Percentiles rank a stretch among this genome's conserved stretches.
These are phyloP conservation scores for Gloeophyllum trabeum DNA, from an alignment of 768 basidiomycete species.

Conservation along the genomic window DNA sequence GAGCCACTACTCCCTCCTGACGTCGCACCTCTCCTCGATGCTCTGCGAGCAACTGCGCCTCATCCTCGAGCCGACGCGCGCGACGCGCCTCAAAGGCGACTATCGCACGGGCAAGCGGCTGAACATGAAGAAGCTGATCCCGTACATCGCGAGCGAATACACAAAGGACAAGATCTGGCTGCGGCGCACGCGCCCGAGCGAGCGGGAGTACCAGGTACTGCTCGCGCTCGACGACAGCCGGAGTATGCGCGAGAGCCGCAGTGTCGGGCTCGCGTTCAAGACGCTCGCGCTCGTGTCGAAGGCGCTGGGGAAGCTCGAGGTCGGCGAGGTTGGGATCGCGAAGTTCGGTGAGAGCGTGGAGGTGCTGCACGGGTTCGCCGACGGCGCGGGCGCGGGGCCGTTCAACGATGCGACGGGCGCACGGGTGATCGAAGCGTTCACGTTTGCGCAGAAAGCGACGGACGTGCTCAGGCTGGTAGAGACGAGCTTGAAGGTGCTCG, in stretches of 20 bases:
- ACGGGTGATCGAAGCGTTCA: slow-evolving; percentile 74
- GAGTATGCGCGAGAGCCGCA: slow-evolving; percentile 91
- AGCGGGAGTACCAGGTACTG: slow-evolving; percentile 91
- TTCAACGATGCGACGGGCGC: slow-evolving; percentile 75
- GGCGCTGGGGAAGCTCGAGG: slow-evolving; percentile 84
- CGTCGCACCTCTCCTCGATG: slow-evolving; percentile 80
- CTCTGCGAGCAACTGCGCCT: slow-evolving; percentile 95
- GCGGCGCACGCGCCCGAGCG: slow-evolving; percentile 85
- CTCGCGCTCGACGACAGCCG: slow-evolving; percentile 93
- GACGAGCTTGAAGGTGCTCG: slow-evolving; percentile 61
- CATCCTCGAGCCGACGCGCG: slow-evolving; percentile 89
- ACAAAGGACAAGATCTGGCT: slow-evolving; percentile 99
- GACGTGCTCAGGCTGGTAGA: slow-evolving; percentile 79
- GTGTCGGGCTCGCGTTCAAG: slow-evolving; percentile 88
- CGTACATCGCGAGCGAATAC: slow-evolving; percentile 96
- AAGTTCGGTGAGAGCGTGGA: slow-evolving; percentile 86
- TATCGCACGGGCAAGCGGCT: slow-evolving; percentile 95
- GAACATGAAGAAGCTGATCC: slow-evolving; percentile 98
- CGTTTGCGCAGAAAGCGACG: slow-evolving; percentile 83
- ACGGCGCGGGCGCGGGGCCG: slow-evolving; percentile 45
- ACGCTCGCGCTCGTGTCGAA: slow-evolving; percentile 88
- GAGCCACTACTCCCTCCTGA: slow-evolving; percentile 84
- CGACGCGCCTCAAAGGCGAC: slow-evolving; percentile 91
- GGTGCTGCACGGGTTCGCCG: slow-evolving; percentile 80
- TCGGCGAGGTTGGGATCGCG: slow-evolving; percentile 88